Evolutionary conservation across 2,329 filamentous ascomycete genomes (phyloP).

Genomic region (Xylaria digitata): DNA sequence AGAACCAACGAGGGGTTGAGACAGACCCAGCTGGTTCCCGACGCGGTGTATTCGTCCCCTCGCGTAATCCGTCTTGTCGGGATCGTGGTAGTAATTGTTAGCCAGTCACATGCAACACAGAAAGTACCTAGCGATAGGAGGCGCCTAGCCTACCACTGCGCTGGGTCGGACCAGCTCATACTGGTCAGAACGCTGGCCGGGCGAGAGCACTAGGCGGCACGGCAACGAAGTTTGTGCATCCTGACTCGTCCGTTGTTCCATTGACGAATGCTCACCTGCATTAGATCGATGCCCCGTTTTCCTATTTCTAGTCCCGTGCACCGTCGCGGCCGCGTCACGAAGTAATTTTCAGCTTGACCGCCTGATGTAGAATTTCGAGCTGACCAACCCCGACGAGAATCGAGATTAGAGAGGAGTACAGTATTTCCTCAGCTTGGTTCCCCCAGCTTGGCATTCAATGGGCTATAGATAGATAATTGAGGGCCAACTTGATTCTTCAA

Average conservation of each 20-base stretch:
- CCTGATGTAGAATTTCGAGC: background rate
- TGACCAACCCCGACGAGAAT: background rate
- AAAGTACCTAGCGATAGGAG: conserved; percentile 23
- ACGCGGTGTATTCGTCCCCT: conserved; percentile 18
- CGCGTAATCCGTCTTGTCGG: conserved; percentile 37
- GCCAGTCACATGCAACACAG: conserved; percentile 31
- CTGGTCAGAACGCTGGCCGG: background rate
- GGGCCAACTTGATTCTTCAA: background rate
- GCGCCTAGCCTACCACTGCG: conserved; percentile 32
- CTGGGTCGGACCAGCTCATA: conserved; percentile 27
- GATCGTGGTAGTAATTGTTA: conserved; percentile 30
- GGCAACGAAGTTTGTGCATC: conserved; percentile 14
- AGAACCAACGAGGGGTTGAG: conserved; percentile 18
- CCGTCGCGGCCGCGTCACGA: conserved; percentile 2
- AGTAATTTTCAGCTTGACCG: conserved; percentile 27
- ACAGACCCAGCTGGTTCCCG: conserved; percentile 27
- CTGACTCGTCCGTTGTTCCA: conserved; percentile 27
- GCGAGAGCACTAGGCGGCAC: conserved; percentile 18
- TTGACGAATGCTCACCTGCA: conserved; percentile 33
- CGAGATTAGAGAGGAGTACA: background rate
- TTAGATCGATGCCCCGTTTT: conserved; percentile 25
- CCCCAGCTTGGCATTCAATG: background rate
- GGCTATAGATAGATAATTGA: background rate
- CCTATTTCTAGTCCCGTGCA: conserved; percentile 33
- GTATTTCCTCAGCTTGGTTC: background rate